Conservation (phyloP, 2,329 filamentous ascomycete genomes). For the Diaporthe humulicola region DNA sequence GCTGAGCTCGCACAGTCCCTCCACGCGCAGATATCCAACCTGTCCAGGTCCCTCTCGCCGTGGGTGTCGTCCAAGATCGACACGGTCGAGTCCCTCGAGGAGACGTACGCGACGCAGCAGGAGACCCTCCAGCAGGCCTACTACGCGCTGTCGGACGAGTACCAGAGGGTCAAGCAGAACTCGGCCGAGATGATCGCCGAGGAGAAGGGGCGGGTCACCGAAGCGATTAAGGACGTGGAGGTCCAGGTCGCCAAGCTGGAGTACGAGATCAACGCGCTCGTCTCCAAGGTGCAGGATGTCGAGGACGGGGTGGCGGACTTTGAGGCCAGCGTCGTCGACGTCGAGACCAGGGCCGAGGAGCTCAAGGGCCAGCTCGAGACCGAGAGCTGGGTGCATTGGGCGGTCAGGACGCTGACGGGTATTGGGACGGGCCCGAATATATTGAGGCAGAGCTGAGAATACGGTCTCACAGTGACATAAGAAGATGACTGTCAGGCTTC, state of each 20-base stretch:
- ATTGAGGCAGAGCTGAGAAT: slow-evolving; percentile 45
- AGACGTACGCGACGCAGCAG: slow-evolving; percentile 72
- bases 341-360: slow-evolving; percentile 74
- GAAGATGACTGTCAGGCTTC: neutral
- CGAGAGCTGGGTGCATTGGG: slow-evolving; percentile 75
- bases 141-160: slow-evolving; percentile 77
- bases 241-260: slow-evolving; percentile 87
- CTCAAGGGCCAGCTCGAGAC: slow-evolving; percentile 73
- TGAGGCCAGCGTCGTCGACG: slow-evolving; percentile 80
- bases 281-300: slow-evolving; percentile 86
- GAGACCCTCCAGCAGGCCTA: slow-evolving; percentile 77
- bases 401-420: slow-evolving; percentile 71
- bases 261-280: slow-evolving; percentile 88
- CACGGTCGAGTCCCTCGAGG: slow-evolving; percentile 70
- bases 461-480: neutral
- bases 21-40: slow-evolving; percentile 63
- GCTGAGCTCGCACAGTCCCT: slow-evolving; percentile 70
- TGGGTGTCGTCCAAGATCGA: slow-evolving; percentile 74
- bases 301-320: slow-evolving; percentile 86
- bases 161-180: slow-evolving; percentile 75
- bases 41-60: slow-evolving; percentile 67
- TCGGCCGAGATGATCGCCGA: slow-evolving; percentile 78
- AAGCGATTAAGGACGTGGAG: slow-evolving; percentile 84
- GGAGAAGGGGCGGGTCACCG: slow-evolving; percentile 77
- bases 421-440: slow-evolving; percentile 73